Percentiles rank a stretch among this genome's conserved stretches.
phyloP scores from a whole-genome alignment of 306 rosid genomes.

The Inga laurina region DNA sequence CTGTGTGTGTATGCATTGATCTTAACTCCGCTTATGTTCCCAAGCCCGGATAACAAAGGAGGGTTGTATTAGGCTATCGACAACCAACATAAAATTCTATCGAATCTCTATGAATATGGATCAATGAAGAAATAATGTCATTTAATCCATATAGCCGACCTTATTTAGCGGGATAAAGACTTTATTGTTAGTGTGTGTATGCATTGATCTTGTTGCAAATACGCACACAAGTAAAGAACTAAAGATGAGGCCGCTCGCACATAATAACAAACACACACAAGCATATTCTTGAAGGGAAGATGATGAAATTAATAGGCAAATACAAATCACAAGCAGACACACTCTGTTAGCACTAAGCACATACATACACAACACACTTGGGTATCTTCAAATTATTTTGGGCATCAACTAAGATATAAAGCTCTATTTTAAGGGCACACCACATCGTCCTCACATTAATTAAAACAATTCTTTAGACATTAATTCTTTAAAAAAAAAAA shows the following conservation, averaged over 20 bases:
- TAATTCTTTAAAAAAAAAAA: neutral
- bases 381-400: neutral
- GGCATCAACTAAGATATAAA: neutral
- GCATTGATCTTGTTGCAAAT: constrained; percentile 1
- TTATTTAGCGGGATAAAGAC: no score
- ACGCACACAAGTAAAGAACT: neutral
- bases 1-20: no score
- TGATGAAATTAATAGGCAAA: constrained; percentile 29
- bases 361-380: neutral
- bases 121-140: rapidly evolving
- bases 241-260: neutral
- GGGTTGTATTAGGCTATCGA: no score
- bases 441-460: neutral
- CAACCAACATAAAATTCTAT: no score
- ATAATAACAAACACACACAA: constrained; percentile 25
- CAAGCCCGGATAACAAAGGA: no score
- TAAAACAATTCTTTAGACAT: neutral
- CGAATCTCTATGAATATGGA: no score
- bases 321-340: constrained; percentile 19
- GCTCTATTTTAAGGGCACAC: neutral
- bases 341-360: neutral
- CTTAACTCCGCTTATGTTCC: no score
- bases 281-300: constrained; percentile 27
- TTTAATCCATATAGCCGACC: no score
- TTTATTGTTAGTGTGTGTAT: neutral